Base-by-base conservation (phyloP, 306 rosid genomes). In the Castanea sativa region DNA sequence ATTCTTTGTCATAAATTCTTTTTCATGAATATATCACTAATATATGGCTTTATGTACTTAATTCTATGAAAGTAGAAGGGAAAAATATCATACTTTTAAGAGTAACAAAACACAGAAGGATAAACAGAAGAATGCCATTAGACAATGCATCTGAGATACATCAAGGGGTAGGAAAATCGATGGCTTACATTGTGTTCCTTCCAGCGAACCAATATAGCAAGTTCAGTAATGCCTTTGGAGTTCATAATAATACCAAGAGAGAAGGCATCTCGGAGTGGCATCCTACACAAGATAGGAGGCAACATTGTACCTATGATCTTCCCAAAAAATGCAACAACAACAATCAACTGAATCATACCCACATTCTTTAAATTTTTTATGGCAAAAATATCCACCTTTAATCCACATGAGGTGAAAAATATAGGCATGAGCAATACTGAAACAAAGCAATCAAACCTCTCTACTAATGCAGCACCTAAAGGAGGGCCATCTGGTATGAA, bases 401-500 rank as follows among this genome's bases (percentile, higher is more conserved):
- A 71, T 53, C 92, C 94, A 67, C 83, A 76, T 13, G 75, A 2
- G 25, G 70, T 53, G 33, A 83, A 89, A 41, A 91, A 74, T 41
- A 80, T 57, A 16, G 97, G 97, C 72, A 80, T 21, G 61, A 88
- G 69, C 65, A 88, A 69, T 3, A 56, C 82, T 2, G 94, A 89
- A 78, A 85, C 87, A 74, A 89, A 79, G 75, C 85, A 80, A 30
- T 92, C 97, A 1, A 87, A 76, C 78, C 86, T 88, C 51, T 90
- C 87, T 15, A 79, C 86, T 18, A 92, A 13, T 51, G 94, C 86
- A 10, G 91, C 89, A 71, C 97, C 97, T 32, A 92, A 88, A 10
- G 92, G 92, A 0, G 89, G 90, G 5, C 94, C 94, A 45, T 88
- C 89, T 10, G 97, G 94, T 49, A 90, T 88, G 72, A 87, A 87